These are phyloP conservation scores for Citrullus mucosospermus DNA, from an alignment of 306 rosid genomes.

Conservation along the genomic window DNA sequence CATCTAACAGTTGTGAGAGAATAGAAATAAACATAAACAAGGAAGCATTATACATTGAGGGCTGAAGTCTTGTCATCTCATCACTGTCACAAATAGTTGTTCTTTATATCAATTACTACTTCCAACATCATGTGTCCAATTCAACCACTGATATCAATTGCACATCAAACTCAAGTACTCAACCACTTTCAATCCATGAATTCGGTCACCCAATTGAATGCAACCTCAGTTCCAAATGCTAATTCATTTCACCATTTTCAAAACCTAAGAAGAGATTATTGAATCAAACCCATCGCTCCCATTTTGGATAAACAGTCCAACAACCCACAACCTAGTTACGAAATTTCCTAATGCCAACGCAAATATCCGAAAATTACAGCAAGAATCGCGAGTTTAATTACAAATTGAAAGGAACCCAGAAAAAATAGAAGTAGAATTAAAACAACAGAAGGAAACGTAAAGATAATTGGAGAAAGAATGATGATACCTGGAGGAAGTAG, in stretches of 20 bases:
- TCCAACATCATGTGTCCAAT: neutral
- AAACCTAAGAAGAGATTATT: neutral
- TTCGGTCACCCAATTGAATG: neutral
- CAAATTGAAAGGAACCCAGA: slow-evolving; percentile 1
- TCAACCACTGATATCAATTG: neutral
- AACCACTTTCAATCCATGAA: neutral
- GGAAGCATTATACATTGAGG: neutral
- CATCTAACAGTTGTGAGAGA: neutral
- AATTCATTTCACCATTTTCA: neutral
- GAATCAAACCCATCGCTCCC: neutral
- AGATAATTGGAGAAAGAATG: neutral
- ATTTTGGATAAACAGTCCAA: neutral
- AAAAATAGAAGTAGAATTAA: neutral
- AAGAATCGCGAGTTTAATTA: neutral
- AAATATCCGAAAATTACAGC: neutral
- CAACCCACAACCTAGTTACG: neutral
- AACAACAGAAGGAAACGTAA: neutral
- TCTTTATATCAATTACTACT: neutral
- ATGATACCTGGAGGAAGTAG: slow-evolving; percentile 29
- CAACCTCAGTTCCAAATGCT: neutral
- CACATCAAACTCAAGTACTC: neutral
- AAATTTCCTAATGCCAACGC: neutral
- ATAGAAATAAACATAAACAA: neutral
- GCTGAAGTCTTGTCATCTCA: neutral
- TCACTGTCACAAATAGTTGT: neutral